A percentile compares a stretch with the other conserved stretches of the same genome.
Evolutionary conservation across 768 basidiomycete species (phyloP).

Genomic region (Mycena venus): DNA sequence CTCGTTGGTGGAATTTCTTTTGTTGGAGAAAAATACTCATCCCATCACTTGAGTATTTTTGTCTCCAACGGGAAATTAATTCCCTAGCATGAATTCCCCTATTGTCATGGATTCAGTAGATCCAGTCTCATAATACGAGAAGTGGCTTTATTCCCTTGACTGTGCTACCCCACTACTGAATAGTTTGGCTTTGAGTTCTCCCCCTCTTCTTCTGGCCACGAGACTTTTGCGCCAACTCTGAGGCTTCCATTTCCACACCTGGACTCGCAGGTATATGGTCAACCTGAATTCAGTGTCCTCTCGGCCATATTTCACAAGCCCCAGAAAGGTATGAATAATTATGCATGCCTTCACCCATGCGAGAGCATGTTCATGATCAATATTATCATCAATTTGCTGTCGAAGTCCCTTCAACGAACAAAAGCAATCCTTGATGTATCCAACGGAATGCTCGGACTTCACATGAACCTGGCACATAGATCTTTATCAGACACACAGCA

Average conservation of each 20-base stretch:
- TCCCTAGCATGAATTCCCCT: too few relatives aligned
- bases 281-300: slow-evolving; percentile 5
- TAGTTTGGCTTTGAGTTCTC: background rate
- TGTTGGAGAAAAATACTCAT: too few relatives aligned
- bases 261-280: background rate
- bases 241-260: background rate
- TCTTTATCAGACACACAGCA: too few relatives aligned
- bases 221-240: background rate
- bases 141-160: slow-evolving; percentile 1
- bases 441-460: slow-evolving; percentile 47
- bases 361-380: slow-evolving; percentile 23
- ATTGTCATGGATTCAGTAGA: slow-evolving; percentile 20
- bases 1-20: too few relatives aligned
- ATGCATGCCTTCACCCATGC: slow-evolving; percentile 19
- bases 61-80: too few relatives aligned
- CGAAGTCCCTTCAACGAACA: slow-evolving; percentile 25
- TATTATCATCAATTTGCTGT: slow-evolving; percentile 40
- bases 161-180: slow-evolving; percentile 15
- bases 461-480: slow-evolving; percentile 43
- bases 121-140: slow-evolving; percentile 3
- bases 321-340: slow-evolving; percentile 19
- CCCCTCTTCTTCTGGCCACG: slow-evolving; percentile 12
- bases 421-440: too few relatives aligned
- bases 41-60: too few relatives aligned
- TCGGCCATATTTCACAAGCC: background rate